These are phyloP conservation scores for Scleroderma citrinum DNA, from an alignment of 768 basidiomycete species.

Conservation along the genomic window DNA sequence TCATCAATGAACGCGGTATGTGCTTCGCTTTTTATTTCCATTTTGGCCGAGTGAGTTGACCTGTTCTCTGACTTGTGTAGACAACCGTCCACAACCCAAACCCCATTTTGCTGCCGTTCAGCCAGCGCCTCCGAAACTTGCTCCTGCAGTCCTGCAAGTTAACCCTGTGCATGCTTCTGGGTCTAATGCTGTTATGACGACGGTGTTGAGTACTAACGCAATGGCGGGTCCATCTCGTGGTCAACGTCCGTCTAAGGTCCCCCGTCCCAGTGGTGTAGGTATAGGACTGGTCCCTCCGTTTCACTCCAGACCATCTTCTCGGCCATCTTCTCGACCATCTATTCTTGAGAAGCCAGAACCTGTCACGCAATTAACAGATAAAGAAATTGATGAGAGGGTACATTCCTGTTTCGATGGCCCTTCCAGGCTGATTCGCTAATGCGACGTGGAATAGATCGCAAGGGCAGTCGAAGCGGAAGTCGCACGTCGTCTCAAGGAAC, in stretches of 20 bases:
- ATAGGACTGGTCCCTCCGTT: conserved; percentile 18
- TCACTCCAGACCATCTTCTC: conserved; percentile 11
- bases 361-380: conserved; percentile 42
- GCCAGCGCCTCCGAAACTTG: conserved; percentile 39
- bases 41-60: too few relatives aligned
- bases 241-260: conserved; percentile 28
- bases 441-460: too few relatives aligned
- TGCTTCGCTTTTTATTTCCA: conserved; percentile 2
- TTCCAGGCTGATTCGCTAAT: too few relatives aligned
- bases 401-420: not conserved
- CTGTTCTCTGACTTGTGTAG: conserved; percentile 27
- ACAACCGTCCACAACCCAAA: conserved; percentile 53
- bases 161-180: conserved; percentile 28
- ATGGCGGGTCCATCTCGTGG: conserved; percentile 14
- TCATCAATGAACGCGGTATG: conserved; percentile 71
- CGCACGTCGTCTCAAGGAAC: conserved; percentile 51
- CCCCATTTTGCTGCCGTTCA: conserved; percentile 61
- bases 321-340: conserved; percentile 18
- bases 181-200: too few relatives aligned
- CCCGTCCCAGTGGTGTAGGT: conserved; percentile 27
- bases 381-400: conserved; percentile 72
- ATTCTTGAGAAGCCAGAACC: conserved; percentile 14
- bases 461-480: conserved; percentile 72
- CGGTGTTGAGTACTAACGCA: conserved; percentile 1
- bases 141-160: conserved; percentile 41